Percentiles rank a stretch among this genome's conserved stretches.
Conservation (phyloP, 148 eudicot species). For the Beta vulgaris region DNA sequence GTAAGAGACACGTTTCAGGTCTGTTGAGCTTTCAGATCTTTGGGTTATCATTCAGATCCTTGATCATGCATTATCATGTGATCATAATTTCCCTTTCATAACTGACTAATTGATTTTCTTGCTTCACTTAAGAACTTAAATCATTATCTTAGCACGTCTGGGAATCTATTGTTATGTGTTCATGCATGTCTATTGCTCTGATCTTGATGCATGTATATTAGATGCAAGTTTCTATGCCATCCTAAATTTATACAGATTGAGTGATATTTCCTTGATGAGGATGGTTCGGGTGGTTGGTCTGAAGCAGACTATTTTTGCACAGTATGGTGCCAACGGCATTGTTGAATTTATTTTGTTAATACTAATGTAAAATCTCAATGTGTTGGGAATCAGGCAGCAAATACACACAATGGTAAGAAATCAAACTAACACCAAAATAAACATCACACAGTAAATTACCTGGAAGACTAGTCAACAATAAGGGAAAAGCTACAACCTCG, state of each 20-base stretch:
- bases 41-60: not conserved
- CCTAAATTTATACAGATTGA: not conserved
- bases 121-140: not conserved
- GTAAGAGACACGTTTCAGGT: constrained; percentile 91
- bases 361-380: too few species aligned
- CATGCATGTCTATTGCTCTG: not conserved
- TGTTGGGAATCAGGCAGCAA: too few species aligned
- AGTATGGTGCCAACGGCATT: not conserved
- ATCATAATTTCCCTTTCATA: not conserved
- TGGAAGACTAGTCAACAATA: too few species aligned
- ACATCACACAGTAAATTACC: too few species aligned
- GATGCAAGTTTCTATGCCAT: not conserved
- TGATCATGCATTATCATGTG: not conserved
- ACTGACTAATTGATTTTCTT: not conserved
- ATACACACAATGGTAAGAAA: too few species aligned
- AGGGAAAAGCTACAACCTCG: too few species aligned
- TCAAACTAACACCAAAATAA: too few species aligned
- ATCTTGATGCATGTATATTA: too few species aligned
- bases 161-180: not conserved
- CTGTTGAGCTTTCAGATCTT: constrained; percentile 5
- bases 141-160: not conserved
- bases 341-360: not conserved
- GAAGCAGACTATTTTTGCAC: not conserved
- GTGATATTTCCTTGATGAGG: not conserved
- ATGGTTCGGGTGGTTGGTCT: not conserved